Percentiles rank a stretch among this genome's conserved stretches.
These are phyloP conservation scores for Xylaria venustula DNA, from an alignment of 495 filamentous ascomycete genomes.

Conservation along the genomic window DNA sequence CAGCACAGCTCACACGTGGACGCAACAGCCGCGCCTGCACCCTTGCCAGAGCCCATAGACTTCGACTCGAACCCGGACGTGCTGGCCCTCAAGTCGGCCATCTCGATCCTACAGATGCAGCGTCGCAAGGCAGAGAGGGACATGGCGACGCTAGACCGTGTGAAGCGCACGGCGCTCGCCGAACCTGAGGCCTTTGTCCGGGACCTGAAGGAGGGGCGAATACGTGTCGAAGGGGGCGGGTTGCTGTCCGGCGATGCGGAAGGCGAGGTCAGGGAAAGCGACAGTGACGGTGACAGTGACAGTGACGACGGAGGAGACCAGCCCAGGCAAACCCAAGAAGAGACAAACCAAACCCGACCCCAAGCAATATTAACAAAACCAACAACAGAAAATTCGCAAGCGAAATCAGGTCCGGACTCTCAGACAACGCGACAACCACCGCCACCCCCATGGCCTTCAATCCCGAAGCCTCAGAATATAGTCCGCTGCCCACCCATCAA, in stretches of 20 bases:
- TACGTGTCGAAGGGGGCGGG: conserved; percentile 36
- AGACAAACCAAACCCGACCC: conserved; percentile 9
- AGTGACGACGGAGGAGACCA: conserved; percentile 18
- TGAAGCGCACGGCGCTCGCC: conserved; percentile 62
- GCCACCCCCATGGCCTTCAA: conserved; percentile 35
- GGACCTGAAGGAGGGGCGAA: conserved; percentile 57
- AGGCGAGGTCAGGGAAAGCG: conserved; percentile 40
- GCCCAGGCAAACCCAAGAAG: neutral
- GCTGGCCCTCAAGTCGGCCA: conserved; percentile 75
- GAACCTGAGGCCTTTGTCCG: conserved; percentile 68
- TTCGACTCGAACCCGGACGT: conserved; percentile 81
- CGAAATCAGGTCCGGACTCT: too few relatives aligned
- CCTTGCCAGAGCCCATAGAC: conserved; percentile 64
- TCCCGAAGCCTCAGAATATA: conserved; percentile 79
- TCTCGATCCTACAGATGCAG: conserved; percentile 81
- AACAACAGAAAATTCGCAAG: neutral
- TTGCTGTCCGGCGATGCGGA: conserved; percentile 15
- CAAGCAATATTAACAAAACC: neutral
- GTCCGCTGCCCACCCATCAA: conserved; percentile 83
- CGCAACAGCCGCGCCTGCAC: conserved; percentile 43
- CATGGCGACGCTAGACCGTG: conserved; percentile 59
- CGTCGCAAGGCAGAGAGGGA: conserved; percentile 71
- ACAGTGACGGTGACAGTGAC: conserved; percentile 1
- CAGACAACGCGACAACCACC: neutral
- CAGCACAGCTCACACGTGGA: conserved; percentile 41